A percentile compares a stretch with the other conserved stretches of the same genome.
Evolutionary conservation across 805 yeast species (phyloP).

Genomic region (Candida krabiensis): DNA sequence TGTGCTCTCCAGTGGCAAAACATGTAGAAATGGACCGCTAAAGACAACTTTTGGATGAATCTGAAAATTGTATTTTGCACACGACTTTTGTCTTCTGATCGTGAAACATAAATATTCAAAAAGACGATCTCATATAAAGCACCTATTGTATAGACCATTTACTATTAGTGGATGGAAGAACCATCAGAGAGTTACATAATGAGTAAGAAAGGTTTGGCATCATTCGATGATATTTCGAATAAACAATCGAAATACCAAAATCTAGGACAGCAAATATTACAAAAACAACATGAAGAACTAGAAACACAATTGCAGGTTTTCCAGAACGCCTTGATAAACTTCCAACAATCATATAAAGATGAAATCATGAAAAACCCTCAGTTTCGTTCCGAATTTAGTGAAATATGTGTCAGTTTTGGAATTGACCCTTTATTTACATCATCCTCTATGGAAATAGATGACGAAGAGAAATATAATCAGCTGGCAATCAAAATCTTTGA

Average conservation of each 20-base stretch:
- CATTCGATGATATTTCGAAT: constrained; percentile 24
- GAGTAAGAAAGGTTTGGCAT: constrained; percentile 30
- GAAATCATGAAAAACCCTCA: constrained; percentile 65
- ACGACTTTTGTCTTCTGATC: no score
- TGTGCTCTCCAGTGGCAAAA: constrained; percentile 2
- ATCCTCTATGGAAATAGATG: constrained; percentile 29
- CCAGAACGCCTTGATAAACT: constrained; percentile 72
- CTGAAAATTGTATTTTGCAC: background rate
- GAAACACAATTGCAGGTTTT: constrained; percentile 73
- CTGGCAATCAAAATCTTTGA: constrained; percentile 76
- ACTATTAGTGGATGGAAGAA: no score
- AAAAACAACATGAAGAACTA: constrained; percentile 59
- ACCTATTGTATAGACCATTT: no score
- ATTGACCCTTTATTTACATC: constrained; percentile 70
- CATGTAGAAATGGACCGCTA: background rate
- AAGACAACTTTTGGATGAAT: background rate
- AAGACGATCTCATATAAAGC: no score
- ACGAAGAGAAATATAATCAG: constrained; percentile 61
- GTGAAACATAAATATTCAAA: no score
- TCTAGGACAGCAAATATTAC: constrained; percentile 50
- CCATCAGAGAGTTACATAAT: no score
- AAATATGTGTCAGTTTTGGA: constrained; percentile 77
- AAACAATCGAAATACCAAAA: constrained; percentile 41
- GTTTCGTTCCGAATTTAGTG: constrained; percentile 69
- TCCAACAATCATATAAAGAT: constrained; percentile 68